phyloP scores from a whole-genome alignment of 164 flowering plant genomes.

The Berberis thunbergii region DNA sequence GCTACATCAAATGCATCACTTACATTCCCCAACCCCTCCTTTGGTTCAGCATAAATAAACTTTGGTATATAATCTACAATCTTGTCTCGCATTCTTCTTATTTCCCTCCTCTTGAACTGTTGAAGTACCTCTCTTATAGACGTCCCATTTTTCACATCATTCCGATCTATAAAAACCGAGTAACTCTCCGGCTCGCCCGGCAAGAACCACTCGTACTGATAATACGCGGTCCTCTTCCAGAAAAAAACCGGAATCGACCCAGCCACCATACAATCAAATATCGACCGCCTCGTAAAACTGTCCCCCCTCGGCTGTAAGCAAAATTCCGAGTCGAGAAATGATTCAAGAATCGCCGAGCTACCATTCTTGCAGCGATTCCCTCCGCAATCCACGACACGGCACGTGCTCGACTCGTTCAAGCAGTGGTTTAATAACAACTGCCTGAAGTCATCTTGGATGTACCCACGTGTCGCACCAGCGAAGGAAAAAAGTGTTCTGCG shows the following conservation, averaged over 20 bases:
- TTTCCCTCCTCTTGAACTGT: slow-evolving; percentile 34
- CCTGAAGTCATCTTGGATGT: slow-evolving; percentile 58
- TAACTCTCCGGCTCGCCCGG: slow-evolving; percentile 65
- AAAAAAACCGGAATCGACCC: slow-evolving; percentile 95
- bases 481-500: slow-evolving; percentile 57
- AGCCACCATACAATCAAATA: slow-evolving; percentile 95
- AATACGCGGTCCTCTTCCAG: slow-evolving; percentile 80
- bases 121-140: slow-evolving; percentile 49
- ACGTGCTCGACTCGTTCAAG: slow-evolving; percentile 27
- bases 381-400: slow-evolving; percentile 63
- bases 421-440: slow-evolving; percentile 52
- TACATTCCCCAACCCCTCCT: slow-evolving; percentile 36
- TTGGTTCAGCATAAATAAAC: slow-evolving; percentile 50
- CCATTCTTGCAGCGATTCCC: slow-evolving; percentile 54
- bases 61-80: slow-evolving; percentile 63
- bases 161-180: slow-evolving; percentile 78
- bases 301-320: slow-evolving; percentile 96
- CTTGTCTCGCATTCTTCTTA: slow-evolving; percentile 62
- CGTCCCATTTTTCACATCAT: slow-evolving; percentile 56
- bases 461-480: slow-evolving; percentile 70
- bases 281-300: slow-evolving; percentile 80
- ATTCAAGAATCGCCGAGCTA: slow-evolving; percentile 46
- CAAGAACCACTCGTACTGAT: slow-evolving; percentile 80
- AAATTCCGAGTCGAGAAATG: slow-evolving; percentile 70
- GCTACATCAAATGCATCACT: slow-evolving; percentile 89